Evolutionary conservation across 2,329 filamentous ascomycete genomes (phyloP), one percentile per base, ranked within the genome.

Genomic region (Clarireedia monteithiana): DNA sequence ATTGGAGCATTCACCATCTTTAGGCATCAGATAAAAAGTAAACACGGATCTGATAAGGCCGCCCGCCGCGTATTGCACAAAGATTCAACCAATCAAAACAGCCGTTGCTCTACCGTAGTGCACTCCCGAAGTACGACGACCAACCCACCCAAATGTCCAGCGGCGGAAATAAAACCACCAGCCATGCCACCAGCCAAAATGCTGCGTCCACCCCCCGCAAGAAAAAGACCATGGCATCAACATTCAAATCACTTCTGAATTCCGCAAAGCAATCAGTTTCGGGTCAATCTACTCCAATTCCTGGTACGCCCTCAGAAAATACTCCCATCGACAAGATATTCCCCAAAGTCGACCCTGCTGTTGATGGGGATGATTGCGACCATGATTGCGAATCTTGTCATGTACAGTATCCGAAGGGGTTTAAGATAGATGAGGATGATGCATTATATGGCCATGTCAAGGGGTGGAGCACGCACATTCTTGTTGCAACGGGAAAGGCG

Each of bases 401-500:
- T 14, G 77, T 92, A 62, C 80, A 83, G 59, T 95, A 91, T 69
- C 92, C 92, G 39, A 76, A 75, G 58, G 72, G 72, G 38, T 86
- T 86, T 73, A 83, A 85, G 67, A 83, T 96, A 55, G 88, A 97
- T 56, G 81, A 86, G 69, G 74, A 78, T 6, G 90, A 96, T 68
- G 76, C 84, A 64, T 74, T 99, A 49, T 97, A 95, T 68, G 94
- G 92, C 0, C 78, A 88, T 58, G 81, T 96, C 60, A 88, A 90
- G 67, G 89, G 84, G 38, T 97, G 90, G 88, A 85, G 83, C 66
- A 94, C 91, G 20, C 94, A 99, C 72, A 69, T 96, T 59, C 75
- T 99, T 34, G 90, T 97, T 15, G 94, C 90, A 24, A 99, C 94
- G n/a, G 89, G 91, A 59, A 96, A 96, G 80, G 81, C 85, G 26